phyloP scores from a whole-genome alignment of 306 rosid genomes.

The Albizia julibrissin region DNA sequence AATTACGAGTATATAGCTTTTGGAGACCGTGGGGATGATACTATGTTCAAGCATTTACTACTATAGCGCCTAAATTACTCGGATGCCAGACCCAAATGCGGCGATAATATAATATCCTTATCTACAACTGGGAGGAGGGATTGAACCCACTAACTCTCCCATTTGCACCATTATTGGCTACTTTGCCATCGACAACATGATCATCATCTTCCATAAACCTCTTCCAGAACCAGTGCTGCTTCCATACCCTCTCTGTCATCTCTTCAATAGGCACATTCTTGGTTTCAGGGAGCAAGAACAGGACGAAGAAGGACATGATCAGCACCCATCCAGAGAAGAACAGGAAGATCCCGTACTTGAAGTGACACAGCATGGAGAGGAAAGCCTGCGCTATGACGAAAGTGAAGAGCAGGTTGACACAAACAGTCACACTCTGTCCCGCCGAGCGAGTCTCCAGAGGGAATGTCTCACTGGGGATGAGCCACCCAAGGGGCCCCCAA shows the following conservation, averaged over 20 bases:
- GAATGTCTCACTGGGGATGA: slow-evolving; percentile 88
- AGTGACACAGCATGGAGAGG: slow-evolving; percentile 85
- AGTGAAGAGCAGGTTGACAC: slow-evolving; percentile 80
- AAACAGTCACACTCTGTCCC: slow-evolving; percentile 87
- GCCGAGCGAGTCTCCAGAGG: slow-evolving; percentile 93
- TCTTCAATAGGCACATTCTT: slow-evolving; percentile 91
- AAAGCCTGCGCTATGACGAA: slow-evolving; percentile 87
- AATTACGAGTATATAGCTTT: no score
- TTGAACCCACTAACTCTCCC: slow-evolving; percentile 44
- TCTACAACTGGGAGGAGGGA: slow-evolving; percentile 54
- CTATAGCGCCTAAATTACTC: neutral
- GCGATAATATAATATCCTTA: no score
- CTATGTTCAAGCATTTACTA: neutral
- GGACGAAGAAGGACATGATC: slow-evolving; percentile 67
- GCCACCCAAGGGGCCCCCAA: slow-evolving; percentile 95
- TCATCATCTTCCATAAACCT: slow-evolving; percentile 55
- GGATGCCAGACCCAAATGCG: neutral
- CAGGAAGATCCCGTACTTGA: slow-evolving; percentile 90
- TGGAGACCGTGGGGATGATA: neutral
- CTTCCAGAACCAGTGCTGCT: slow-evolving; percentile 91
- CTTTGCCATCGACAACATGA: slow-evolving; percentile 13
- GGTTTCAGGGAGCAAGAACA: slow-evolving; percentile 85
- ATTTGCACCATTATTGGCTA: slow-evolving; percentile 4
- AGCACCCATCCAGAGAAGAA: slow-evolving; percentile 92
- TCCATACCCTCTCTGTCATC: slow-evolving; percentile 91